Evolutionary conservation across 345 rosid species (phyloP).

Genomic region (Gynandropsis gynandra): DNA sequence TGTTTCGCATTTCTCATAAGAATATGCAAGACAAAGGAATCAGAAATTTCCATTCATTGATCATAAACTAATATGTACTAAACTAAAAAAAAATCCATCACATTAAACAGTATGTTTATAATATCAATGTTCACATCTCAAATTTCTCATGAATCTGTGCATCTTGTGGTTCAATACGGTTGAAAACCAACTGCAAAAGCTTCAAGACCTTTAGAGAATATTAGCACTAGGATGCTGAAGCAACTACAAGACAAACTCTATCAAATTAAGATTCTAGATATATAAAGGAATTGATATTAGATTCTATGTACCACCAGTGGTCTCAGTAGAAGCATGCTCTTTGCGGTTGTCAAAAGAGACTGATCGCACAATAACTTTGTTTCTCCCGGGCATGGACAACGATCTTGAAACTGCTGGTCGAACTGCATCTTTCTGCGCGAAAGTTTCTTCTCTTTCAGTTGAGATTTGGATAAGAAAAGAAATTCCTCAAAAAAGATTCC

Average conservation of each 20-base stretch:
- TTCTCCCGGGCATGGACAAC: conserved; percentile 60
- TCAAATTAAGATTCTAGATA: neutral
- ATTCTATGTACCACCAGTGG: conserved; percentile 38
- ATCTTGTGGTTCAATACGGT: too few relatives aligned
- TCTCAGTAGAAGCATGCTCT: conserved; percentile 30
- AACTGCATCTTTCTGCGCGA: conserved; percentile 49
- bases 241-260: neutral
- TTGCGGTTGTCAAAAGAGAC: conserved; percentile 50
- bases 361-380: conserved; percentile 70
- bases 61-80: neutral
- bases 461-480: neutral
- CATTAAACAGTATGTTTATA: conserved; percentile 9
- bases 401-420: conserved; percentile 65
- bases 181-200: neutral
- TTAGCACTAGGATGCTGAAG: neutral
- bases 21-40: neutral
- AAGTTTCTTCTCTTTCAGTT: neutral
- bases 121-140: conserved; percentile 8
- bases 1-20: too few relatives aligned
- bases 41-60: conserved; percentile 2
- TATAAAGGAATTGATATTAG: neutral
- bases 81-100: neutral
- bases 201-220: neutral
- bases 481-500: neutral
- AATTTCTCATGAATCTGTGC: neutral